Percentiles rank a stretch among this genome's conserved stretches.
Conservation (phyloP, 371 early-diverging fungal species). For the Funneliformis caledonium region DNA sequence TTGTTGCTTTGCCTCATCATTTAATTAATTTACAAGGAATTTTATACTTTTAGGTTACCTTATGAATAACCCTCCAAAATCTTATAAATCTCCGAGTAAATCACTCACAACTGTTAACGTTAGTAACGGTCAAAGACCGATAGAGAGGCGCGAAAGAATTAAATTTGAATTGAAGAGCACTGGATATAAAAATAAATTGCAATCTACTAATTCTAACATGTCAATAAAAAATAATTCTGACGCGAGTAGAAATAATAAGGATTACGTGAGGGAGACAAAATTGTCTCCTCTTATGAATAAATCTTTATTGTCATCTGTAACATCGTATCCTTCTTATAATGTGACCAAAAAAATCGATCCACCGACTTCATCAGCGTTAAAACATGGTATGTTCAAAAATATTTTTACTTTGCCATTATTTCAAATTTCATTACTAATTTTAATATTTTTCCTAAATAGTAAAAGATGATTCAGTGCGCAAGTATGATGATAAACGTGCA, state of each 20-base stretch:
- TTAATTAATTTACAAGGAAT: not conserved
- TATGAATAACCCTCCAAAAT: not conserved
- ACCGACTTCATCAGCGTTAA: no score
- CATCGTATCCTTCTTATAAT: not conserved
- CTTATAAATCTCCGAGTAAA: not conserved
- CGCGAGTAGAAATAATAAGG: not conserved
- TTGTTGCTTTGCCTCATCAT: not conserved
- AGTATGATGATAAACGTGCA: not conserved
- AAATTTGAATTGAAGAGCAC: not conserved
- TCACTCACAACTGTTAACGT: not conserved
- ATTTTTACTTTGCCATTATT: not conserved
- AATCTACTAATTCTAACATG: not conserved
- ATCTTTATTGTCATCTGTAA: not conserved
- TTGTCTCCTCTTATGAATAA: not conserved
- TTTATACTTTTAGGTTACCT: not conserved
- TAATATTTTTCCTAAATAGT: not conserved
- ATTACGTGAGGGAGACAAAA: not conserved
- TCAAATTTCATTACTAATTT: not conserved
- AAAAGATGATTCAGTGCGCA: not conserved
- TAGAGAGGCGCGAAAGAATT: not conserved
- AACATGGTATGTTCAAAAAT: not conserved
- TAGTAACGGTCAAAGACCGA: not conserved
- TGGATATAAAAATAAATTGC: not conserved
- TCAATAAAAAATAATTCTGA: not conserved
- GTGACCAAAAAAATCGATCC: not conserved